Percentiles rank a stretch among this genome's conserved stretches.
These are phyloP conservation scores for Boletellus ananas DNA, from an alignment of 768 basidiomycete genomes.

Conservation along the genomic window DNA sequence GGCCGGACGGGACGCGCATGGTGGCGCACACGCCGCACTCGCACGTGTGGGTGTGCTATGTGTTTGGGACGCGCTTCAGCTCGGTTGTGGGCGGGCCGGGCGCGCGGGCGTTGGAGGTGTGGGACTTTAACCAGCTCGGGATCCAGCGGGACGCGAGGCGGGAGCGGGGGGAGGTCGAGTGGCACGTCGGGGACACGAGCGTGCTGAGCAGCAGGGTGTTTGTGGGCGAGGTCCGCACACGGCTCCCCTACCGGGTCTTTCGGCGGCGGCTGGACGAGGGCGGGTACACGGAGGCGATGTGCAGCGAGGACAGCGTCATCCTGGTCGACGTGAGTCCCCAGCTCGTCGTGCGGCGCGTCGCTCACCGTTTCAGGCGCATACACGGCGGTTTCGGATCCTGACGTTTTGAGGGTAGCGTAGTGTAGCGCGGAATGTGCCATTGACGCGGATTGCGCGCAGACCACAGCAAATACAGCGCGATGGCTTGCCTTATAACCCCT, in stretches of 20 bases:
- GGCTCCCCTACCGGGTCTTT: conserved; percentile 44
- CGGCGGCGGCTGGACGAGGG: conserved; percentile 19
- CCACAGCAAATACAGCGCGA: conserved; percentile 28
- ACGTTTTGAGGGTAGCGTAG: conserved; percentile 18
- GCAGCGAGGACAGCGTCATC: conserved; percentile 55
- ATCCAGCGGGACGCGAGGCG: conserved; percentile 26
- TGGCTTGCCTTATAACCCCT: neutral
- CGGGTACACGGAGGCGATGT: conserved; percentile 38
- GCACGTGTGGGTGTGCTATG: conserved; percentile 56
- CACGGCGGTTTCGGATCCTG: conserved; percentile 27
- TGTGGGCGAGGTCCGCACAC: conserved; percentile 38
- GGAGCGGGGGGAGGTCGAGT: conserved; percentile 15
- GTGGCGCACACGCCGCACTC: conserved; percentile 35
- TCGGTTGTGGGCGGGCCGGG: conserved; percentile 14
- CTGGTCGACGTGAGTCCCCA: conserved; percentile 41
- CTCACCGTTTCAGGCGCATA: conserved; percentile 14
- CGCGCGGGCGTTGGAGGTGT: conserved; percentile 35
- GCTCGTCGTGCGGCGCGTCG: neutral
- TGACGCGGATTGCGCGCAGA: conserved; percentile 25
- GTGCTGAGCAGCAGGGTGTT: conserved; percentile 37
- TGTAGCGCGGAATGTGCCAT: conserved; percentile 19
- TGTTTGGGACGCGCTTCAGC: conserved; percentile 47
- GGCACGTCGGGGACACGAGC: conserved; percentile 25
- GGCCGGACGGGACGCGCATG: conserved; percentile 44
- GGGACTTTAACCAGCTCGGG: conserved; percentile 50